Conservation (phyloP, 2,329 filamentous ascomycete species). For the Colletotrichum viniferum region DNA sequence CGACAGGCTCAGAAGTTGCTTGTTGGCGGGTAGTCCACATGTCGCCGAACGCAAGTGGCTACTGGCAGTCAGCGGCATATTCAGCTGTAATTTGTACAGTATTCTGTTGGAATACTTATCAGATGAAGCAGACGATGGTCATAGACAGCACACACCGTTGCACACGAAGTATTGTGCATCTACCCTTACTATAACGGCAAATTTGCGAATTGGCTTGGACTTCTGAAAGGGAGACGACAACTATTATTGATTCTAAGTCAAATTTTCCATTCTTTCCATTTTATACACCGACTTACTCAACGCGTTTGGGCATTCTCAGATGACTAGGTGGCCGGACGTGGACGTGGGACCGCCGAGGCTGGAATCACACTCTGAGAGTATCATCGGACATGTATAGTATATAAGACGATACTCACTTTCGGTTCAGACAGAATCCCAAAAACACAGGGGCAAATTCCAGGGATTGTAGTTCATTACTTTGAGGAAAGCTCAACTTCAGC, state of each 20-base stretch:
- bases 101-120: not conserved
- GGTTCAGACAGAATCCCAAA: rapidly evolving
- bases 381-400: rapidly evolving
- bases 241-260: not conserved
- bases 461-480: not conserved
- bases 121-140: not conserved
- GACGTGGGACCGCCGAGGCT: not conserved
- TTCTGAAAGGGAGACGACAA: not conserved
- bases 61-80: not conserved
- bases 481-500: not conserved
- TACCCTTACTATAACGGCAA: not conserved
- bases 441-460: not conserved
- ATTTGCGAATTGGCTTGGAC: not conserved
- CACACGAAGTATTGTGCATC: not conserved
- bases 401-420: not conserved
- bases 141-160: not conserved
- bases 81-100: rapidly evolving
- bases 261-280: not conserved
- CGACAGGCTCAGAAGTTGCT: not conserved
- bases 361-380: not conserved
- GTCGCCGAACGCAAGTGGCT: not conserved
- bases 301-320: rapidly evolving
- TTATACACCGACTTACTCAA: not conserved
- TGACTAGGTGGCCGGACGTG: not conserved
- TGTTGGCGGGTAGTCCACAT: not conserved